A percentile compares a stretch with the other conserved stretches of the same genome.
Evolutionary conservation across 345 rosid genomes (phyloP).

Genomic region (Corchorus olitorius): DNA sequence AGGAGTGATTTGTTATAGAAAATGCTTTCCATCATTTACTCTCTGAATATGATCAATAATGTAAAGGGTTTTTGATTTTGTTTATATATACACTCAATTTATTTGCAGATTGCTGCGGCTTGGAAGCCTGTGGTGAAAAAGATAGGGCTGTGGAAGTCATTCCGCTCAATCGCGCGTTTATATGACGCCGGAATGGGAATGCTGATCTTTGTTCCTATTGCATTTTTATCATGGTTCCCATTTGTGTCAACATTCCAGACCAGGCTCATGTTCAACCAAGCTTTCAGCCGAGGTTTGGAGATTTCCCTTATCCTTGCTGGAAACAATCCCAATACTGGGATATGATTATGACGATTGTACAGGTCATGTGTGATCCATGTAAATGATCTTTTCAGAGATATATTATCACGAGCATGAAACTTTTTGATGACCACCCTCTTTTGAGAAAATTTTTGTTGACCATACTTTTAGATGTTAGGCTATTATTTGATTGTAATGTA

Average conservation of each 20-base stretch:
- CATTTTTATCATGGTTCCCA: slow-evolving; percentile 93
- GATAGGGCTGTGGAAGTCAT: slow-evolving; percentile 81
- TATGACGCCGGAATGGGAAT: slow-evolving; percentile 97
- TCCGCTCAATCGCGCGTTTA: slow-evolving; percentile 83
- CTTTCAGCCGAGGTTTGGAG: slow-evolving; percentile 90
- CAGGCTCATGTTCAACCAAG: slow-evolving; percentile 95
- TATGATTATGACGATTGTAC: slow-evolving; percentile 26
- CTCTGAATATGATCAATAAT: no score
- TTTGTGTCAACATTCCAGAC: slow-evolving; percentile 97
- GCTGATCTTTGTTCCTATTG: slow-evolving; percentile 81
- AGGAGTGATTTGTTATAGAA: background rate
- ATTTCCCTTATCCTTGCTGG: slow-evolving; percentile 97
- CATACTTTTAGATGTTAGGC: background rate
- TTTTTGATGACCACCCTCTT: background rate
- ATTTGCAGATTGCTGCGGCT: slow-evolving; percentile 79
- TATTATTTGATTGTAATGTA: no score
- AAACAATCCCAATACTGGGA: slow-evolving; percentile 72
- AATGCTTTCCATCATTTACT: background rate
- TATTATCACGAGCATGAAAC: background rate
- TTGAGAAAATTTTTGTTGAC: background rate
- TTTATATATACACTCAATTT: background rate
- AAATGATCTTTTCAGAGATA: slow-evolving; percentile 6
- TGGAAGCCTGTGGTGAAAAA: slow-evolving; percentile 87
- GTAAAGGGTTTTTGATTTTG: no score
- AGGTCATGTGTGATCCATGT: slow-evolving; percentile 4